Percentiles rank a stretch among this genome's conserved stretches.
phyloP scores from a whole-genome alignment of 2,329 filamentous ascomycete species.

The Pezicula radicicola region DNA sequence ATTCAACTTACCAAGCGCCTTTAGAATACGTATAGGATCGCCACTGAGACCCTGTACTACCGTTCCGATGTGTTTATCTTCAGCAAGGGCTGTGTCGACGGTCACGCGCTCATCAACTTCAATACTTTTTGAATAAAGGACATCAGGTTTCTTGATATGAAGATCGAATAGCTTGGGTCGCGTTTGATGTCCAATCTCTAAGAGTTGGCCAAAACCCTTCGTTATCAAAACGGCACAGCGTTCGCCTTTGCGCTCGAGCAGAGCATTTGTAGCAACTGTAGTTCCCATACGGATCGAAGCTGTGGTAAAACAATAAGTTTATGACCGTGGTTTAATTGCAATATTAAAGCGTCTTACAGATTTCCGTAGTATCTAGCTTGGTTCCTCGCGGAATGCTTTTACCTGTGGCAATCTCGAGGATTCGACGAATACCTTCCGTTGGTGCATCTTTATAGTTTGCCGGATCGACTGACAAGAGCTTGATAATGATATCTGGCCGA shows the following conservation, averaged over 20 bases:
- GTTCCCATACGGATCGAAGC: slow-evolving; percentile 95
- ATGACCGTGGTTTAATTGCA: no score
- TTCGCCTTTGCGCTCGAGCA: slow-evolving; percentile 88
- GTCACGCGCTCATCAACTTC: slow-evolving; percentile 91
- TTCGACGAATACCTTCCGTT: slow-evolving; percentile 83
- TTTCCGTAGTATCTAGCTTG: slow-evolving; percentile 75
- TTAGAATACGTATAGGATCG: no score
- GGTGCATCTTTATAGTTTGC: slow-evolving; percentile 89
- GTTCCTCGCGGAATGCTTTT: slow-evolving; percentile 75
- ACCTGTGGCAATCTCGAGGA: slow-evolving; percentile 75
- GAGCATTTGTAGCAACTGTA: slow-evolving; percentile 88
- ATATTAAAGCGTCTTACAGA: slow-evolving; percentile 32
- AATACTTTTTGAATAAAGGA: slow-evolving; percentile 78
- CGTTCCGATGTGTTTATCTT: slow-evolving; percentile 61
- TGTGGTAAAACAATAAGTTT: no score
- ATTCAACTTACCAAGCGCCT: no score
- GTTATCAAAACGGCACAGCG: slow-evolving; percentile 85
- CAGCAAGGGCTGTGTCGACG: slow-evolving; percentile 78
- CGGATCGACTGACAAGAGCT: slow-evolving; percentile 86
- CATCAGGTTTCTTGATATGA: slow-evolving; percentile 81
- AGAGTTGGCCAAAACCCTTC: slow-evolving; percentile 81
- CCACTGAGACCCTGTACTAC: slow-evolving; percentile 41
- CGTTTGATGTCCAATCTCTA: slow-evolving; percentile 88
- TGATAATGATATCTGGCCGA: slow-evolving; percentile 75
- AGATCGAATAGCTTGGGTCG: slow-evolving; percentile 89